Conservation (phyloP, 768 basidiomycete species). For the Pleurotus pulmonarius region DNA sequence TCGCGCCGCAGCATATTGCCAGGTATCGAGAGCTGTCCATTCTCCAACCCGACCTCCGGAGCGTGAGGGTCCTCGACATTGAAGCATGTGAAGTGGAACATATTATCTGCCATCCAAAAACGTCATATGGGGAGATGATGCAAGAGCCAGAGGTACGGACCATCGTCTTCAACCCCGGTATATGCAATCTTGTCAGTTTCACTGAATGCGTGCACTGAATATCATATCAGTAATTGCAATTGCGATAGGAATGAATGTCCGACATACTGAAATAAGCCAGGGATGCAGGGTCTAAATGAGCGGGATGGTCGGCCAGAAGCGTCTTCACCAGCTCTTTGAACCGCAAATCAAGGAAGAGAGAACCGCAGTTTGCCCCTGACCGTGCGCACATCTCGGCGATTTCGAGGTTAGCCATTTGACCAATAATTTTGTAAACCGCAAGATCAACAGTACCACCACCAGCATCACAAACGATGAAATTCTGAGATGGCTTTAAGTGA, state of each 20-base stretch:
- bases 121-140: not conserved
- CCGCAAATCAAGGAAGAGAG: constrained; percentile 82
- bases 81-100: constrained; percentile 90
- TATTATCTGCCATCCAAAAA: constrained; percentile 41
- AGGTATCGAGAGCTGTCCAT: constrained; percentile 82
- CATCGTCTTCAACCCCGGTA: constrained; percentile 69
- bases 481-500: constrained; percentile 74
- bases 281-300: constrained; percentile 77
- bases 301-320: constrained; percentile 79
- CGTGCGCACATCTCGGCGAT: constrained; percentile 89
- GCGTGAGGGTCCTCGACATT: constrained; percentile 84
- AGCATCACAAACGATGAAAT: constrained; percentile 90
- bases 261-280: constrained; percentile 74
- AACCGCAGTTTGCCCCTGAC: constrained; percentile 85
- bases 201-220: constrained; percentile 73
- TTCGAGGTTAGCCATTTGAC: constrained; percentile 76
- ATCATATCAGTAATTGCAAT: constrained; percentile 2
- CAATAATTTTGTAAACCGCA: constrained; percentile 76
- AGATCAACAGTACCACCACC: constrained; percentile 58
- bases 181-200: constrained; percentile 86
- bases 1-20: constrained; percentile 75
- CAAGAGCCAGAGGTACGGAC: constrained; percentile 32
- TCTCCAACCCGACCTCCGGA: constrained; percentile 70
- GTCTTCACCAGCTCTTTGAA: constrained; percentile 77
- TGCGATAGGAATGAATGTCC: not conserved